These are phyloP conservation scores for Miscanthus lutarioriparius DNA, from an alignment of 176 grass and related monocot genomes.

Conservation along the genomic window DNA sequence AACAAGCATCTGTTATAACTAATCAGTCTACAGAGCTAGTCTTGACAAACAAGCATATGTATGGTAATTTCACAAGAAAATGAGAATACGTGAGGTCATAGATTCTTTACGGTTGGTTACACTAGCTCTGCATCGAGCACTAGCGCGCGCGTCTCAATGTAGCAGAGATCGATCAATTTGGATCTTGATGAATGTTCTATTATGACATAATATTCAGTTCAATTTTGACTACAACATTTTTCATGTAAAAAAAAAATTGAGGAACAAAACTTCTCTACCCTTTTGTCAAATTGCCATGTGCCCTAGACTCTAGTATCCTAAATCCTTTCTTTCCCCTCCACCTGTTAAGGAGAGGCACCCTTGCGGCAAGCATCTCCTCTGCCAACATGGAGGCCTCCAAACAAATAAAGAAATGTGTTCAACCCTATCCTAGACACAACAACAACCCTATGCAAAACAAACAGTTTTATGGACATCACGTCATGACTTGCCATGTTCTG, in stretches of 20 bases:
- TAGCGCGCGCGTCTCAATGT: no score
- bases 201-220: not conserved
- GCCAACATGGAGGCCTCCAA: slow-evolving; percentile 37
- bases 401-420: slow-evolving; percentile 67
- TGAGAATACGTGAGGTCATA: no score
- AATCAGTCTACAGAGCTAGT: not conserved
- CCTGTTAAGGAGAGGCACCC: slow-evolving; percentile 34
- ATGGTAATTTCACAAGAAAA: not conserved
- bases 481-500: not conserved
- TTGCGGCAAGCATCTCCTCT: slow-evolving; percentile 33
- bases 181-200: not conserved
- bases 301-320: slow-evolving; percentile 30
- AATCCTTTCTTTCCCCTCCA: not conserved
- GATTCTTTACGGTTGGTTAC: not conserved
- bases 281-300: slow-evolving; percentile 17
- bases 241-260: slow-evolving; percentile 5
- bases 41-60: not conserved
- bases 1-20: not conserved
- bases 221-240: slow-evolving; percentile 34
- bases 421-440: slow-evolving; percentile 35
- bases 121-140: not conserved
- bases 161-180: not conserved
- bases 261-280: slow-evolving; percentile 22
- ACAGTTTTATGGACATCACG: slow-evolving; percentile 8
- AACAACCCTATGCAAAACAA: not conserved